Base-by-base conservation (phyloP, 441 rosid species). In the Manihot esculenta region DNA sequence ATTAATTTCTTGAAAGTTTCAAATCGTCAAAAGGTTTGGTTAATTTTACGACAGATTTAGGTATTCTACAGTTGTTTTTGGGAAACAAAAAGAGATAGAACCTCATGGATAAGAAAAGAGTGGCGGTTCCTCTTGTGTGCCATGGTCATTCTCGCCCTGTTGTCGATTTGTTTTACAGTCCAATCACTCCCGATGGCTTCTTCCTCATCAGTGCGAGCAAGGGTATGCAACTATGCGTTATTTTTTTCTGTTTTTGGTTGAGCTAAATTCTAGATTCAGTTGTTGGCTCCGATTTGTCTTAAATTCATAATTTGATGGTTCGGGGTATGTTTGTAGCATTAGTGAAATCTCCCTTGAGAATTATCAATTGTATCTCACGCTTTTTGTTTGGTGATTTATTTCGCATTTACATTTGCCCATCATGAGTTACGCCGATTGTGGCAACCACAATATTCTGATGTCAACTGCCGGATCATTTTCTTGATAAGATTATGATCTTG, bases 161-260 rank as follows among this genome's bases (percentile, higher is more conserved):
- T 18, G 97, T 94, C 62, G 97, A 90, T 84, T 81, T 94, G 56
- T 86, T 85, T 74, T 94, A 94, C 82, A 92, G 97, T 72, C 99
- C 97, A 56, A 74, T 85, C 61, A 90, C 99, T 70, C 94, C 95
- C 1, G 99, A 94, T 85, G 99, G 99, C 8, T 94, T 86, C 83
- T 94, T 94, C 51, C 91, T 92, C 79, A 89, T 94, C 64, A 92
- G 97, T 81, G 97, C 99, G 45, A 94, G 97, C 86, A 94, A 94
- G 80, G 99, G 95, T 94, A 76, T 23, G 56, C 3, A 2, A n/a
- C 18, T 44, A 50, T 38, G 6, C 9, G 7, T 4, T 48, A 14
- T 18, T 15, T 24, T 0, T 30, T 54, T 6, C 7, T 24, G 13
- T n/a, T 18, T 18, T 54, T 72, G 21, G 0, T 35, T 23, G 17